phyloP scores from a whole-genome alignment of 495 filamentous ascomycete species.

The Hypoxylon fragiforme region DNA sequence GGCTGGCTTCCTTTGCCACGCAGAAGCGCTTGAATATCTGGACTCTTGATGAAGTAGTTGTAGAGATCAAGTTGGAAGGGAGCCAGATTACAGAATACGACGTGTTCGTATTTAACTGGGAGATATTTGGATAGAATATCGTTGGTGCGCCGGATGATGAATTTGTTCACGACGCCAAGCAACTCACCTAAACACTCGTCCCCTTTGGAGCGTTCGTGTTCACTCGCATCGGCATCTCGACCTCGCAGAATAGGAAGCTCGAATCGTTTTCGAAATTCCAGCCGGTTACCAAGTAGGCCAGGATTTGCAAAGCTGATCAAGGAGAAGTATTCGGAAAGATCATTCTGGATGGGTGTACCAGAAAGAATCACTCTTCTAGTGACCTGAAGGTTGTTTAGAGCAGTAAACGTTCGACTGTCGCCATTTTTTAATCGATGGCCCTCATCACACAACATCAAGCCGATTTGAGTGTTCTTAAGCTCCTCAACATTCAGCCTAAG shows the following conservation, averaged over 20 bases:
- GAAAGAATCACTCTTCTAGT: slow-evolving; percentile 91
- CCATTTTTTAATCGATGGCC: slow-evolving; percentile 98
- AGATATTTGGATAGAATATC: slow-evolving; percentile 98
- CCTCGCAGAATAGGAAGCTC: slow-evolving; percentile 92
- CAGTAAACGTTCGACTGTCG: slow-evolving; percentile 90
- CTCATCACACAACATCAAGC: slow-evolving; percentile 95
- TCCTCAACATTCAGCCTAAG: slow-evolving; percentile 88
- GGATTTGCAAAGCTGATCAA: slow-evolving; percentile 97
- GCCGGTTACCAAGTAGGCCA: slow-evolving; percentile 81
- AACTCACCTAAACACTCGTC: slow-evolving; percentile 84
- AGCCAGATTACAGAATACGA: slow-evolving; percentile 97
- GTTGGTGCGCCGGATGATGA: slow-evolving; percentile 98
- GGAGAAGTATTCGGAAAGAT: slow-evolving; percentile 95
- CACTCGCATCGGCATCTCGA: slow-evolving; percentile 86
- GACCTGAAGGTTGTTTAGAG: slow-evolving; percentile 88
- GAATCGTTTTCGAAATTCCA: slow-evolving; percentile 93
- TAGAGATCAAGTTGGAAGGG: slow-evolving; percentile 92
- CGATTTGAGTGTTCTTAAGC: slow-evolving; percentile 82
- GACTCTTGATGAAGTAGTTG: slow-evolving; percentile 94
- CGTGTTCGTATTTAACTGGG: slow-evolving; percentile 98
- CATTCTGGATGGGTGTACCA: slow-evolving; percentile 97
- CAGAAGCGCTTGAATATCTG: slow-evolving; percentile 89
- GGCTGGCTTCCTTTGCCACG: slow-evolving; percentile 95
- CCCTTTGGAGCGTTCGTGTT: slow-evolving; percentile 78
- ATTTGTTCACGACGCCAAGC: slow-evolving; percentile 87